A percentile compares a stretch with the other conserved stretches of the same genome.
Evolutionary conservation across 768 basidiomycete species (phyloP).

Genomic region (Boletus speciosus): DNA sequence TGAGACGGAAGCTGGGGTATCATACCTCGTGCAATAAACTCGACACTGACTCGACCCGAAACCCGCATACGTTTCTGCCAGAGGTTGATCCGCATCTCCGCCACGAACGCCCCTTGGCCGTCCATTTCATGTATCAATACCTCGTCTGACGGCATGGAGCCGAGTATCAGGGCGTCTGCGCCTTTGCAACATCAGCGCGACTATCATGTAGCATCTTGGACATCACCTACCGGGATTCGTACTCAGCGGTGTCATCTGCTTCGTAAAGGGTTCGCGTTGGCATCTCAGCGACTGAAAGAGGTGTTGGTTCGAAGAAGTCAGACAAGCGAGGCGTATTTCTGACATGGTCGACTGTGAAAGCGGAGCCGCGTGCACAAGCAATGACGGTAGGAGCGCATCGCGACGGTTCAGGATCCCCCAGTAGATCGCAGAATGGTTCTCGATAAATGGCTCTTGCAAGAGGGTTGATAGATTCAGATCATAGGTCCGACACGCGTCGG

Average conservation of each 20-base stretch:
- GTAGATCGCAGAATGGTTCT: constrained; percentile 63
- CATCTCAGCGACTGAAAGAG: constrained; percentile 27
- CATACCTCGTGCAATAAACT: constrained; percentile 62
- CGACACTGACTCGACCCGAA: constrained; percentile 48
- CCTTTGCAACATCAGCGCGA: constrained; percentile 25
- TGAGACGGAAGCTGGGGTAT: neutral
- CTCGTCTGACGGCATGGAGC: constrained; percentile 48
- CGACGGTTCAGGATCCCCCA: constrained; percentile 66
- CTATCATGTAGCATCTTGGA: too few species aligned
- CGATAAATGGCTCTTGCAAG: constrained; percentile 61
- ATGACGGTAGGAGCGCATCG: constrained; percentile 40
- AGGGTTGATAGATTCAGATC: constrained; percentile 49
- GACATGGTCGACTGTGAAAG: constrained; percentile 42
- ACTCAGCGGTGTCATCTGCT: constrained; percentile 11
- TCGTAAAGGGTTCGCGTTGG: constrained; percentile 9
- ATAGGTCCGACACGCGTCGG: constrained; percentile 53
- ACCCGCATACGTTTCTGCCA: constrained; percentile 76
- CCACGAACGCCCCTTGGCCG: constrained; percentile 52
- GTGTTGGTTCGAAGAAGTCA: constrained; percentile 30
- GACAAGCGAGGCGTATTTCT: constrained; percentile 66
- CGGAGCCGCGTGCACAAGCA: constrained; percentile 52
- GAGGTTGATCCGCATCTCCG: constrained; percentile 40
- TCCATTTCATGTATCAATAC: constrained; percentile 51
- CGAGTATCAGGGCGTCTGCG: constrained; percentile 46
- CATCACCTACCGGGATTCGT: constrained; percentile 8